phyloP scores from a whole-genome alignment of 75 land plant genomes.

The Cunninghamia lanceolata region DNA sequence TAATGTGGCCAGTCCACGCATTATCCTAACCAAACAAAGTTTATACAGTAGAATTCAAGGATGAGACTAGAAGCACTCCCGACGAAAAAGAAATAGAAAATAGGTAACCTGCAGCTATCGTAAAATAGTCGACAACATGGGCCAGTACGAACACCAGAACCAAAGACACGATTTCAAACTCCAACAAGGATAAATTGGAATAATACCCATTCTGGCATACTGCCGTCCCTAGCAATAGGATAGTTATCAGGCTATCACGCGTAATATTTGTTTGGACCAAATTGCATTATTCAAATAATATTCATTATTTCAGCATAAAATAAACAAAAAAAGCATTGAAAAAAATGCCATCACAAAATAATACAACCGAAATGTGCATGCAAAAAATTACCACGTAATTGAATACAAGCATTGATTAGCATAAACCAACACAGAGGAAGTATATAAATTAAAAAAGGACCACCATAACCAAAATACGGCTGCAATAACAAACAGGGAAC shows the following conservation, averaged over 20 bases:
- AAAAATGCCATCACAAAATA: not conserved
- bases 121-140: not conserved
- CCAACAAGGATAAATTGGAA: not conserved
- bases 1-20: not conserved
- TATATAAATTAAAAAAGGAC: not conserved
- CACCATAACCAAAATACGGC: not conserved
- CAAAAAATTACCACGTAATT: not conserved
- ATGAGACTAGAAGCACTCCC: not conserved
- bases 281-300: not conserved
- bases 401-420: too few relatives aligned
- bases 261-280: not conserved
- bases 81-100: not conserved
- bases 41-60: not conserved
- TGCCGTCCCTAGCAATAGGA: not conserved
- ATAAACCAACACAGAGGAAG: too few relatives aligned
- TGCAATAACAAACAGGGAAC: too few relatives aligned
- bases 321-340: not conserved
- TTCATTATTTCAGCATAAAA: not conserved
- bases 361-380: not conserved
- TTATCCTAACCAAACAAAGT: not conserved
- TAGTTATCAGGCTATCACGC: not conserved
- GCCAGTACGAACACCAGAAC: not conserved
- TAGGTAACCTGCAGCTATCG: not conserved
- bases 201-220: not conserved
- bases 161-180: not conserved